These are phyloP conservation scores for Porogramme epimiltina DNA, from an alignment of 1,284 basidiomycete genomes.

Conservation along the genomic window DNA sequence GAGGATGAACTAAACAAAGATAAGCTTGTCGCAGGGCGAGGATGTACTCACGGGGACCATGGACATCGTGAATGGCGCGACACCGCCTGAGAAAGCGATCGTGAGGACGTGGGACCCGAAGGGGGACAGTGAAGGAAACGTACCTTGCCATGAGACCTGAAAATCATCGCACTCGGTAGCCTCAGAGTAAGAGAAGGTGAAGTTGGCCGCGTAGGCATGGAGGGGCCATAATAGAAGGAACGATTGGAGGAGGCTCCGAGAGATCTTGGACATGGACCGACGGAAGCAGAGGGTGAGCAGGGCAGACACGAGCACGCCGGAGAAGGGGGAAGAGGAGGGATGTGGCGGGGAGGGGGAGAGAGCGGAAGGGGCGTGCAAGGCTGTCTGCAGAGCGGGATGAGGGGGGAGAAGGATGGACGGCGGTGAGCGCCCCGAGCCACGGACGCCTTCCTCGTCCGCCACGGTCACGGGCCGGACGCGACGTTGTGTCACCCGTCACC, in stretches of 20 bases:
- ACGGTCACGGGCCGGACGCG: no score
- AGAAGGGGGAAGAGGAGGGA: neutral
- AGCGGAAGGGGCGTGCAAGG: conserved; percentile 13
- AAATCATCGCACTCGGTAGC: conserved; percentile 65
- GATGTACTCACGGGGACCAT: conserved; percentile 55
- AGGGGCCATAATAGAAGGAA: conserved; percentile 25
- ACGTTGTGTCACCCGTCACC: no score
- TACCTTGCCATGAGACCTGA: conserved; percentile 64
- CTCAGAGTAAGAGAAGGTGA: conserved; percentile 51
- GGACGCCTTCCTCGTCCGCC: no score
- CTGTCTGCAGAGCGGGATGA: conserved; percentile 3
- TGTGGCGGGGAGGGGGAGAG: conserved; percentile 4
- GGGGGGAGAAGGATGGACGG: neutral
- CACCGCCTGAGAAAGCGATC: conserved; percentile 50
- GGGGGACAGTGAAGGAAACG: neutral
- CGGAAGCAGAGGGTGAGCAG: conserved; percentile 1
- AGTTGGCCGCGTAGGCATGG: conserved; percentile 41
- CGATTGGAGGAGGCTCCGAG: conserved; percentile 22
- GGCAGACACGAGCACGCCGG: neutral
- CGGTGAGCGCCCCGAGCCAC: no score
- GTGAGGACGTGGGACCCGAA: neutral
- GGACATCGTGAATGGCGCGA: conserved; percentile 58
- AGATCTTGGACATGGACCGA: conserved; percentile 13
- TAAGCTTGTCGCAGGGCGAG: no score
- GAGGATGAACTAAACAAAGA: neutral